phyloP scores from a whole-genome alignment of 768 basidiomycete genomes.

The Scleroderma citrinum region DNA sequence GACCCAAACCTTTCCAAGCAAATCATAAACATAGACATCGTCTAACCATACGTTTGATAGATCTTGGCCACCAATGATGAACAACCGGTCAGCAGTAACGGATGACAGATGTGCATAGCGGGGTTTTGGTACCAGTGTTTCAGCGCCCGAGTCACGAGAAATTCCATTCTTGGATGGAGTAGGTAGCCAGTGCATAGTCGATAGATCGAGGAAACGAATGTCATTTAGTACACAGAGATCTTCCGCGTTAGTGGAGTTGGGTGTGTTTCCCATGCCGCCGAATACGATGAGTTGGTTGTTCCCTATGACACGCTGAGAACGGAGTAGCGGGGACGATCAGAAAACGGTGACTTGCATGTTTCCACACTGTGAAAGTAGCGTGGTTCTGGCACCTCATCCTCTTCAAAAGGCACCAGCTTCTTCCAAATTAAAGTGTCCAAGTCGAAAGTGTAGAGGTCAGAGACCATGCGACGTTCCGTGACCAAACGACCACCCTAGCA shows the following conservation, averaged over 20 bases:
- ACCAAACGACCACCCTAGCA: constrained; percentile 80
- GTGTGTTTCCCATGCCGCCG: constrained; percentile 88
- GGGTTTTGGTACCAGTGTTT: constrained; percentile 63
- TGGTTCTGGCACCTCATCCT: constrained; percentile 69
- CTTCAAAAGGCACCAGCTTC: constrained; percentile 50
- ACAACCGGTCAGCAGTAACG: constrained; percentile 75
- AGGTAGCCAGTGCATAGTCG: constrained; percentile 66
- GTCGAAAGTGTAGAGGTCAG: constrained; percentile 88
- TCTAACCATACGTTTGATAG: constrained; percentile 90
- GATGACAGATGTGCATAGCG: constrained; percentile 95
- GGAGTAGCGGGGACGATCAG: background rate
- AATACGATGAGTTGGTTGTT: constrained; percentile 88
- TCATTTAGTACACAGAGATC: constrained; percentile 91
- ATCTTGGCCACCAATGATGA: constrained; percentile 95
- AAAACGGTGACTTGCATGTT: constrained; percentile 45
- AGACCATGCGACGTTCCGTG: constrained; percentile 80
- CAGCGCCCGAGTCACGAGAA: constrained; percentile 34
- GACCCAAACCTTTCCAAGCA: constrained; percentile 68
- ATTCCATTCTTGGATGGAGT: constrained; percentile 22
- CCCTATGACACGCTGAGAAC: constrained; percentile 39
- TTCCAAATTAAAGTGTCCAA: constrained; percentile 79
- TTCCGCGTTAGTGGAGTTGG: constrained; percentile 63
- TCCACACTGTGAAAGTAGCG: constrained; percentile 96
- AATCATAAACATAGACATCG: constrained; percentile 87
- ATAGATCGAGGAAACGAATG: constrained; percentile 82